phyloP scores from a whole-genome alignment of 192 early-diverging fungal genomes.

The Rhizophagus clarus region DNA sequence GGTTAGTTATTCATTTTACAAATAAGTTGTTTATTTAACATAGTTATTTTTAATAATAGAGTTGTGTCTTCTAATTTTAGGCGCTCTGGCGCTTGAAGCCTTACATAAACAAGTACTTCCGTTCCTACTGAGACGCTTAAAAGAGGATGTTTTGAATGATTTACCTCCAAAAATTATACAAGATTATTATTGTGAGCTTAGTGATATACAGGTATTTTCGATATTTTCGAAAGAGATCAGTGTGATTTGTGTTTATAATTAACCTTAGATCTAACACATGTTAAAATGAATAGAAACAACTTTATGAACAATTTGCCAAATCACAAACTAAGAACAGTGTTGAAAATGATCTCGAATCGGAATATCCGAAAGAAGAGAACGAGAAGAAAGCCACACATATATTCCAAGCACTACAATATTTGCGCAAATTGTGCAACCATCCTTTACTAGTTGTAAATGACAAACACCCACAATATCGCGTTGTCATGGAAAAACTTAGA shows the following conservation, averaged over 20 bases:
- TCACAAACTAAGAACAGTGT: conserved; percentile 58
- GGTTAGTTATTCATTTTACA: conserved; percentile 37
- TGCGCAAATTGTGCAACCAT: conserved; percentile 95
- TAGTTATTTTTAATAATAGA: not conserved
- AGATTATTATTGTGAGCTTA: conserved; percentile 97
- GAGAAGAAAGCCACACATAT: conserved; percentile 73
- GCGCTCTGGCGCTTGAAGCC: conserved; percentile 87
- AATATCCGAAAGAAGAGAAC: conserved; percentile 32
- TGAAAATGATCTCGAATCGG: conserved; percentile 50
- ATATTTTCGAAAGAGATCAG: not conserved
- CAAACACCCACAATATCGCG: conserved; percentile 81
- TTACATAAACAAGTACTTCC: conserved; percentile 97
- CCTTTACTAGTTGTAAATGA: conserved; percentile 88
- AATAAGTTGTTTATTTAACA: not conserved
- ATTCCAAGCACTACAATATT: conserved; percentile 97
- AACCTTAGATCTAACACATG: not conserved
- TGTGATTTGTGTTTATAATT: not conserved
- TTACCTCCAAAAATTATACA: conserved; percentile 99
- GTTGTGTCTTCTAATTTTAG: conserved; percentile 33
- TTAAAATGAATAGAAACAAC: conserved; percentile 50
- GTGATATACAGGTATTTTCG: conserved; percentile 72
- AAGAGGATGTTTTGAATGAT: conserved; percentile 96
- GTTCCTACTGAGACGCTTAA: conserved; percentile 93
- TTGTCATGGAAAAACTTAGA: conserved; percentile 65
- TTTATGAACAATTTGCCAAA: conserved; percentile 94